Evolutionary conservation across 371 early-diverging fungal genomes (phyloP).

Genomic region (Mucor sp.): DNA sequence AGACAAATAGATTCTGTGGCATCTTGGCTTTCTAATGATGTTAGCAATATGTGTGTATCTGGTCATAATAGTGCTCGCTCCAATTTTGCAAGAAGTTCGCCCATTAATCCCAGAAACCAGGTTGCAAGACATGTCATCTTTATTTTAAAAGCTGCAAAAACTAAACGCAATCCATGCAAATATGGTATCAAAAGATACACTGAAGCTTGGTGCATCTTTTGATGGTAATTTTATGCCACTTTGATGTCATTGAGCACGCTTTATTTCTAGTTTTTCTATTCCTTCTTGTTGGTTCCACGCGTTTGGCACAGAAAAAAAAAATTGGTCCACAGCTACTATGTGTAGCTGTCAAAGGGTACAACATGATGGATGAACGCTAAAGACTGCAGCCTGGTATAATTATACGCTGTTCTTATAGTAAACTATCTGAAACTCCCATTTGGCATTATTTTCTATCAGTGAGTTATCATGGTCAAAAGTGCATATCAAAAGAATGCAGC

Average conservation of each 20-base stretch:
- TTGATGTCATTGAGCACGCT: not conserved
- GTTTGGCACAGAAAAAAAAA: not conserved
- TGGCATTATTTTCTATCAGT: too few species aligned
- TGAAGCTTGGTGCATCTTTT: not conserved
- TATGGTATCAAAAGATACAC: not conserved
- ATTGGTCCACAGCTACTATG: too few species aligned
- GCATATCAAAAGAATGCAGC: too few species aligned
- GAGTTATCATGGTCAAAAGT: too few species aligned
- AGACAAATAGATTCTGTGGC: not conserved
- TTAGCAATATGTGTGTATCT: not conserved
- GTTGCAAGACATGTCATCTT: not conserved
- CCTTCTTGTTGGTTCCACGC: not conserved
- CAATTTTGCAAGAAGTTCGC: not conserved
- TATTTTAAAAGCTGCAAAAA: not conserved
- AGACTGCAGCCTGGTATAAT: too few species aligned
- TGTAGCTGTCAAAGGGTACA: too few species aligned
- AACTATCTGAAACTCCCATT: too few species aligned
- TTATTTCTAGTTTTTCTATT: not conserved
- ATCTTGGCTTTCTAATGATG: not conserved
- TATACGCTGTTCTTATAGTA: too few species aligned
- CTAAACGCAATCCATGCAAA: not conserved
- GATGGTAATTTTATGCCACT: not conserved
- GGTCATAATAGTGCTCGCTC: not conserved
- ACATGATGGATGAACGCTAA: too few species aligned
- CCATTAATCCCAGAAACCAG: not conserved